Evolutionary conservation across 2,329 filamentous ascomycete genomes (phyloP).

Genomic region (Ophiocordyceps polyrhachis-furcata): DNA sequence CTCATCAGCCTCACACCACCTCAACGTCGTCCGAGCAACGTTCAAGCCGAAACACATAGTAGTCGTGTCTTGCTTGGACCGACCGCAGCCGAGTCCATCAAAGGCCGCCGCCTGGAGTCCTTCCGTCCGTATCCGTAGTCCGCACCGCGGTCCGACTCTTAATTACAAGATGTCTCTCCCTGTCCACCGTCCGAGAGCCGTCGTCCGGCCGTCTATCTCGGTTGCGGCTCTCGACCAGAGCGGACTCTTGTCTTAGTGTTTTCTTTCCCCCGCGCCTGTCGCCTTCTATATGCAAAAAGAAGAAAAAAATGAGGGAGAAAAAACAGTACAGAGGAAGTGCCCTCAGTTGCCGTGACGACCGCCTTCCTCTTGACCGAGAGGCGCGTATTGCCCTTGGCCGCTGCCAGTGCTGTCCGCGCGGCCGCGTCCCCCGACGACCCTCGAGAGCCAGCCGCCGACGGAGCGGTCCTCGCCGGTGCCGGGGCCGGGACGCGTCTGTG

Average conservation of each 20-base stretch:
- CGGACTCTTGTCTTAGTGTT: neutral
- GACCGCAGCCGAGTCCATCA: no score
- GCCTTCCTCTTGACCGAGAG: conserved; percentile 20
- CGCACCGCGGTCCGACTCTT: no score
- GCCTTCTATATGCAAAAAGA: conserved; percentile 21
- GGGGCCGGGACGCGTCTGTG: conserved; percentile 12
- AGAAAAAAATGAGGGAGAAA: conserved; percentile 7
- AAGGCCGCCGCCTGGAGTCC: no score
- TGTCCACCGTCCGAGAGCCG: no score
- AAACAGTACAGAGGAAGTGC: conserved; percentile 2
- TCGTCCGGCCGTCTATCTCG: neutral
- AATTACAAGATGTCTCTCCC: no score
- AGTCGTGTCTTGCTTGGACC: no score
- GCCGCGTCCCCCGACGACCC: conserved; percentile 18
- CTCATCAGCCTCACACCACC: no score
- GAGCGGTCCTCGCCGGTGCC: conserved; percentile 18
- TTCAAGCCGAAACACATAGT: no score
- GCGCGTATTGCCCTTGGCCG: conserved; percentile 22
- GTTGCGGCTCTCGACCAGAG: neutral
- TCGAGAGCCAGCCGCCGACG: conserved; percentile 30
- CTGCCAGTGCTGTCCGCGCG: conserved; percentile 19
- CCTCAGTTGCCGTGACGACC: conserved; percentile 8
- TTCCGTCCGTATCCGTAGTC: no score
- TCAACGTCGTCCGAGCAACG: no score
- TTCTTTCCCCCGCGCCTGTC: neutral